A percentile compares a stretch with the other conserved stretches of the same genome.
These are phyloP conservation scores for Chenopodium suecicum DNA, from an alignment of 148 eudicot species.

Conservation along the genomic window DNA sequence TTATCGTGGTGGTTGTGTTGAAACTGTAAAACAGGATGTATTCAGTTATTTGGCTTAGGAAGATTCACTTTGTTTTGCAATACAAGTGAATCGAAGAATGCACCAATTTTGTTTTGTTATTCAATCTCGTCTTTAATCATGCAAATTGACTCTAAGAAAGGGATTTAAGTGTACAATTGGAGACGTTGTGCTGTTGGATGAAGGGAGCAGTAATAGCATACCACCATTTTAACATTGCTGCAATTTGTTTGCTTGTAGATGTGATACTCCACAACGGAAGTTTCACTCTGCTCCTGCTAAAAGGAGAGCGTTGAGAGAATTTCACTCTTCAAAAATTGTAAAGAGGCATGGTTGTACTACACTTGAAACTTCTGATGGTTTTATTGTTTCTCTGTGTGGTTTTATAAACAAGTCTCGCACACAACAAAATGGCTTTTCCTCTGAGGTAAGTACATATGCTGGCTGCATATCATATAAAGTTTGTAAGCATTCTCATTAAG, in stretches of 20 bases:
- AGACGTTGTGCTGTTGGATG: too few relatives aligned
- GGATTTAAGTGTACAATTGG: background rate
- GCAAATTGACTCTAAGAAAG: background rate
- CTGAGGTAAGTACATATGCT: slow-evolving; percentile 34
- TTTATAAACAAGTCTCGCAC: slow-evolving; percentile 48
- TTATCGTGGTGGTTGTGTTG: background rate
- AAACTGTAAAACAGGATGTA: background rate
- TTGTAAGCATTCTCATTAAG: background rate
- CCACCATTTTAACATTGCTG: background rate
- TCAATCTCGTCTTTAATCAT: too few relatives aligned
- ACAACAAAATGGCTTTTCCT: slow-evolving; percentile 54
- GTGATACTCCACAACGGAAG: background rate
- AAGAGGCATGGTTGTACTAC: slow-evolving; percentile 53
- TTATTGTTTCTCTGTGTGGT: slow-evolving; percentile 43
- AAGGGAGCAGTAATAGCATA: background rate
- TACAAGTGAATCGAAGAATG: background rate
- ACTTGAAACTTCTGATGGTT: slow-evolving; percentile 59
- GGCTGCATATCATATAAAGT: background rate
- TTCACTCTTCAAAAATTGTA: slow-evolving; percentile 27
- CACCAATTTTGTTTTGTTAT: background rate
- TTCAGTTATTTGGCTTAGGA: background rate
- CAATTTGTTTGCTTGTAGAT: slow-evolving; percentile 6
- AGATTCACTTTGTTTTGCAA: background rate
- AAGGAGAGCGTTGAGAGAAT: slow-evolving; percentile 26
- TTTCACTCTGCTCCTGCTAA: slow-evolving; percentile 21